Evolutionary conservation across 345 rosid genomes (phyloP), one percentile per base, ranked within the genome.

Genomic region (Clausena lansium): DNA sequence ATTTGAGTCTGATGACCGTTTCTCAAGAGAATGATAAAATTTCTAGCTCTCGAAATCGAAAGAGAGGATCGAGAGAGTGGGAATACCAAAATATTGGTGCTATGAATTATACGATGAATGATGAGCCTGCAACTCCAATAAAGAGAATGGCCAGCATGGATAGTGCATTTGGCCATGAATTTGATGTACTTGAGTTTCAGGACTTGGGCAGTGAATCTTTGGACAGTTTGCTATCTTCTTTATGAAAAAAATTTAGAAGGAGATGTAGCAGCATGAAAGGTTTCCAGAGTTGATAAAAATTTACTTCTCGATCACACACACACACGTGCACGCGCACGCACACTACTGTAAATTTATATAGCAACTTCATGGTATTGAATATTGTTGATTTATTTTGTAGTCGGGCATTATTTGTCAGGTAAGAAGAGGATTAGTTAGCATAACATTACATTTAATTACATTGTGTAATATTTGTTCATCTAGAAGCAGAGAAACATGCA

Each of bases 151-250:
- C 24, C 11, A 24, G 28, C 41, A 35, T 30, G 27, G 87, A 64
- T 67, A 87, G 83, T 24, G 71, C 38, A 28, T 39, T 64, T 24
- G 77, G 83, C 76, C 75, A 71, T 68, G 82, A 76, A 54, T 79
- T 82, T 76, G 93, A 87, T 71, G 74, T 87, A 33, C 60, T 90
- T 17, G 95, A 86, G 79, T 86, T 94, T 74, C 85, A 88, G 84
- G 95, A 92, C 60, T 55, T 94, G 73, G 98, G 97, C 19, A 87
- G 83, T 84, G 97, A 91, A 76, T 92, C 82, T 78, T 78, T 93
- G 84, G 93, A 93, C 22, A 88, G 78, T 71, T 79, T 93, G 77
- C 77, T 91, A 58, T 83, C 93, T 54, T 89, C 91, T n/a, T 86
- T 83, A 8, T 94, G 83, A 87, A 20, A 57, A 66, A 72, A 22